phyloP scores from a whole-genome alignment of 352 stramenopile species.

The Nannochloropsis limnetica region DNA sequence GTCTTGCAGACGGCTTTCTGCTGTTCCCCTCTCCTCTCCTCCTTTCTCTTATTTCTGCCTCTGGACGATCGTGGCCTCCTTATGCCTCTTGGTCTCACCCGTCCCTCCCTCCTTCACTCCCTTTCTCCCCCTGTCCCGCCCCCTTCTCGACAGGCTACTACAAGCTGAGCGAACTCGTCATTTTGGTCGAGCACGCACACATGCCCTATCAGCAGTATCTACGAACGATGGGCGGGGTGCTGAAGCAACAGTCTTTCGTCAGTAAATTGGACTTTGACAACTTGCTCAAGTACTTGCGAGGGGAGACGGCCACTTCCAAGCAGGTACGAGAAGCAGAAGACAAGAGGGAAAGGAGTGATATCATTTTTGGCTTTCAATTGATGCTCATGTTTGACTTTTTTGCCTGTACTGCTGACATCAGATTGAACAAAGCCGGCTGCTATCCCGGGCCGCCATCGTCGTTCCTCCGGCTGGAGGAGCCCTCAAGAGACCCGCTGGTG shows the following conservation, averaged over 20 bases:
- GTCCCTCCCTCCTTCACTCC: background rate
- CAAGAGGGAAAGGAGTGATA: background rate
- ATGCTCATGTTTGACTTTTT: background rate
- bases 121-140: background rate
- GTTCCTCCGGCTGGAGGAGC: background rate
- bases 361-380: background rate
- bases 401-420: background rate
- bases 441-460: slow-evolving; percentile 7
- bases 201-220: slow-evolving; percentile 2
- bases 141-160: slow-evolving; percentile 25
- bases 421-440: slow-evolving; percentile 22
- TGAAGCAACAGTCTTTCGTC: slow-evolving; percentile 29
- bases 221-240: background rate
- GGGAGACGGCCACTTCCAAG: slow-evolving; percentile 19
- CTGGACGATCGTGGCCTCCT: no score
- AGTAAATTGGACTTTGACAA: background rate
- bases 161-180: slow-evolving; percentile 32
- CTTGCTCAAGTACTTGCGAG: slow-evolving; percentile 17
- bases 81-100: background rate
- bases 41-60: background rate
- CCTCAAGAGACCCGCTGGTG: slow-evolving; percentile 1
- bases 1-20: background rate
- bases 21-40: background rate
- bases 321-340: slow-evolving; percentile 1
- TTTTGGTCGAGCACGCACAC: slow-evolving; percentile 8